Evolutionary conservation across 2,329 filamentous ascomycete species (phyloP).

Genomic region (Colletotrichum orchidophilum): DNA sequence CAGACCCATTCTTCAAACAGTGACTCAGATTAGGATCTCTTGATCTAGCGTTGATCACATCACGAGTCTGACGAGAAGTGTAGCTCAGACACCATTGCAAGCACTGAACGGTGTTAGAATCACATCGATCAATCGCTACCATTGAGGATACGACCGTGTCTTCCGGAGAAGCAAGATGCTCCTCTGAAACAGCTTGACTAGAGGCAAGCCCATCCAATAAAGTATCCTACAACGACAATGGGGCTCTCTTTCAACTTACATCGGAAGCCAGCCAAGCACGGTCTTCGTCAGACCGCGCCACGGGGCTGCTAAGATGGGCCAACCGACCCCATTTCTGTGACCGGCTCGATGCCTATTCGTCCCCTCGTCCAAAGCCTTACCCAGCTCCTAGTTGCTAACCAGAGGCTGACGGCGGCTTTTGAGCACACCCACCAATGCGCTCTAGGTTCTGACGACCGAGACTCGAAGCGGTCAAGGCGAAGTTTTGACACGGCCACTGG

Average conservation of each 20-base stretch:
- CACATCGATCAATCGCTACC: neutral
- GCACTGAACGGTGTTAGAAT: neutral
- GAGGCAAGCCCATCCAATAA: neutral
- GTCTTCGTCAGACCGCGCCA: conserved; percentile 8
- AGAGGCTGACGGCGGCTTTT: conserved; percentile 6
- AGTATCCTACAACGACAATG: neutral
- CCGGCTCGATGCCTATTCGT: conserved; percentile 27
- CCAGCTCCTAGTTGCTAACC: conserved; percentile 3
- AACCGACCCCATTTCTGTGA: neutral
- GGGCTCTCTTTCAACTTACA: neutral
- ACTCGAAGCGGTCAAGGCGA: conserved; percentile 32
- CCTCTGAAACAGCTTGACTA: conserved; percentile 1
- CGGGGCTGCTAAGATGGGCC: conserved; percentile 12
- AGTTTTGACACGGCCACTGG: conserved; percentile 19
- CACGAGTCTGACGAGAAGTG: neutral
- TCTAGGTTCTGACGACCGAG: conserved; percentile 26
- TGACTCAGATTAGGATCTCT: neutral
- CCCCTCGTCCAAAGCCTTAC: conserved; percentile 11
- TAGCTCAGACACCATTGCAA: neutral
- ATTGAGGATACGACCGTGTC: neutral
- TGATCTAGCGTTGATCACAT: neutral
- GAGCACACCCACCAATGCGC: conserved; percentile 15
- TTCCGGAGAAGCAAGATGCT: neutral
- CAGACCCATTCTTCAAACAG: neutral
- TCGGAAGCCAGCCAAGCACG: neutral